These are phyloP conservation scores for Coccomyxa subellipsoidea DNA, from an alignment of 163 green algal genomes.

Conservation along the genomic window DNA sequence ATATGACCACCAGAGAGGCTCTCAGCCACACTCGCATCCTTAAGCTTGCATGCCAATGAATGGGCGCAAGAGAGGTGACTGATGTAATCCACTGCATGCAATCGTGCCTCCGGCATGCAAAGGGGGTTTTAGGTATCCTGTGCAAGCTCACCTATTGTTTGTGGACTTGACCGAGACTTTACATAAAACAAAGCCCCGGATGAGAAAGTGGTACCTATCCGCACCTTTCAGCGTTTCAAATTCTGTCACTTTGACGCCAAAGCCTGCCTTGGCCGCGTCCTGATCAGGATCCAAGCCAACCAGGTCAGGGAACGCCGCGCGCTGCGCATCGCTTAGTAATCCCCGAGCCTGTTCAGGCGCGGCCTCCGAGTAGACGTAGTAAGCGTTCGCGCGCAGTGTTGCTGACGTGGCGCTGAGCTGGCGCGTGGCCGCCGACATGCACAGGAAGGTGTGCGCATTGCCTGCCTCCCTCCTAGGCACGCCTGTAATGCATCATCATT, in stretches of 20 bases:
- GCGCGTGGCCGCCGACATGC: not conserved
- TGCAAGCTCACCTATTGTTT: too few species aligned
- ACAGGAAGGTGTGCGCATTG: not conserved
- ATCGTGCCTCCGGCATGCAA: too few species aligned
- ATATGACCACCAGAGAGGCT: too few species aligned
- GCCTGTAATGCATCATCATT: not conserved
- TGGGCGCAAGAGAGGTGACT: too few species aligned
- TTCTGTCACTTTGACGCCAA: not conserved
- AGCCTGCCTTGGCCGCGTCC: not conserved
- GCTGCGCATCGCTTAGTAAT: not conserved
- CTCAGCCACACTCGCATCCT: too few species aligned
- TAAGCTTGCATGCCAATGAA: too few species aligned
- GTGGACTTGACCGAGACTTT: too few species aligned
- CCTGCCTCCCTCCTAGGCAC: not conserved
- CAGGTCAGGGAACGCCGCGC: not conserved
- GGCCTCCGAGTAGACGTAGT: not conserved
- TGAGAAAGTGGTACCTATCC: too few species aligned
- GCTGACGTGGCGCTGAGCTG: not conserved
- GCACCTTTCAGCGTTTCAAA: not conserved
- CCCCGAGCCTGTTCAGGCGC: not conserved
- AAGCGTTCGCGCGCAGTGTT: not conserved
- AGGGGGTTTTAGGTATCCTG: too few species aligned
- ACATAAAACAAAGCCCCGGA: too few species aligned
- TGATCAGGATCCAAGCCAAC: not conserved
- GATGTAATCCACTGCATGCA: too few species aligned